Base-by-base conservation (phyloP, 805 yeast genomes). In the Vanderwaltozyma yarrowii region DNA sequence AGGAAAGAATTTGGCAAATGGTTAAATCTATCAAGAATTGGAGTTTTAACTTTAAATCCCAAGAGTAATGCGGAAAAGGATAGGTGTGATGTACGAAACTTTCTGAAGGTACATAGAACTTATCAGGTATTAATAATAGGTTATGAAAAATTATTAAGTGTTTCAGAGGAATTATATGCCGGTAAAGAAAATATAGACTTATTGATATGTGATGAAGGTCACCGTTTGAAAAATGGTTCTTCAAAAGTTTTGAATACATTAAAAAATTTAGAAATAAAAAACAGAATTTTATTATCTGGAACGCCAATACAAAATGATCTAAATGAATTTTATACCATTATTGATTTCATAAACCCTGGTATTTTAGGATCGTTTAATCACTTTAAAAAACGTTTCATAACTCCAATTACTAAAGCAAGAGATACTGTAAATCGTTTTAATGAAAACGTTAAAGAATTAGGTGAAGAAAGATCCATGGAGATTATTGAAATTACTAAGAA, bases 231-330 rank as follows among this genome's bases (percentile, higher is more conserved):
- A 50, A 83, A 76, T 47, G 67, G 75, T 5, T 64, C 76, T 9
- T 85, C 83, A 41, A 87, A 85, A 56, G 76, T 82, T 0, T 63
- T 86, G 36, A 76, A 75, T 41, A 74, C 78, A 0, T 62, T 89
- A 37, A 73, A 71, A 30, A 50, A 66, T 1, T 58, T 87, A 14
- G 62, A 75, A 30, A 69, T 80, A 4, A 65, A 65, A 7, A 73
- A 67, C 31, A 74, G 80, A 43, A 63, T 89, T 2, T 51, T 89
- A 5, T 62, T 92, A 6, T 76, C 95, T 0, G 98, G 96, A 0
- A 86, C 96, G 0, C 96, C 95, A 0, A 85, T 92, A 26, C 98
- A 92, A 54, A 92, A 92, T 60, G 95, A 92, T 56, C 69, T 92
- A 34, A 64, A 63, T 2, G 98, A 92, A 54, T 89, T 84, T 55